phyloP scores from a whole-genome alignment of 345 rosid species.

The Excoecaria cochinchinensis region DNA sequence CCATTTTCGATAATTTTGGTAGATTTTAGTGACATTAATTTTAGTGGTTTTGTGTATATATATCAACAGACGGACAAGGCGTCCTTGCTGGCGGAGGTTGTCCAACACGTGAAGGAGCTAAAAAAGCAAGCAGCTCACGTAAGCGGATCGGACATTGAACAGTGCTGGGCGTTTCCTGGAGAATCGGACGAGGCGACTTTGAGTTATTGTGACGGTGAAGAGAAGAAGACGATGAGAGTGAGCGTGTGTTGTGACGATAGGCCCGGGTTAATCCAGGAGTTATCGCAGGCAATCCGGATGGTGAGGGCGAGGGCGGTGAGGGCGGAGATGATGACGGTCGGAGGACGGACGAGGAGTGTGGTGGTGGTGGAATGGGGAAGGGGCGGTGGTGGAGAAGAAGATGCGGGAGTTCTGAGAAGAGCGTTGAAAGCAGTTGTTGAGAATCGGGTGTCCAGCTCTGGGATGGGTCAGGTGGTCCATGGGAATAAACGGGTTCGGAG shows the following conservation, averaged over 20 bases:
- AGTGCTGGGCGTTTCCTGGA: slow-evolving; percentile 35
- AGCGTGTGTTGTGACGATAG: slow-evolving; percentile 56
- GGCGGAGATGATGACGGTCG: slow-evolving; percentile 58
- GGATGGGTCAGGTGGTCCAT: slow-evolving; percentile 23
- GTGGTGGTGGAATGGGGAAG: slow-evolving; percentile 39
- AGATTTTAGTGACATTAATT: neutral
- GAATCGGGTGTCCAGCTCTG: slow-evolving; percentile 32
- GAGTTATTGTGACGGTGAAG: slow-evolving; percentile 20
- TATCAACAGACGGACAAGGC: slow-evolving; percentile 69
- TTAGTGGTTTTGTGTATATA: no score
- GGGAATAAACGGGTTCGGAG: slow-evolving; percentile 31
- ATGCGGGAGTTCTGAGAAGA: slow-evolving; percentile 29
- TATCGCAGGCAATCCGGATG: slow-evolving; percentile 33
- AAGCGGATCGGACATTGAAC: slow-evolving; percentile 15
- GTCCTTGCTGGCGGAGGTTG: slow-evolving; percentile 79
- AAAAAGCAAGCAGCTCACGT: slow-evolving; percentile 44
- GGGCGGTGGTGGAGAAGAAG: slow-evolving; percentile 29
- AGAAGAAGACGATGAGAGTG: slow-evolving; percentile 30
- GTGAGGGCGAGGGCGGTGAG: slow-evolving; percentile 43
- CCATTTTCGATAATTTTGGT: neutral
- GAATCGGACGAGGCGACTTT: slow-evolving; percentile 45
- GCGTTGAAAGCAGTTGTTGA: slow-evolving; percentile 43
- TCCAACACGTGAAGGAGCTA: slow-evolving; percentile 59
- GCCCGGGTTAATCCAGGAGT: slow-evolving; percentile 46
- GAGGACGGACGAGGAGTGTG: slow-evolving; percentile 45